A percentile compares a stretch with the other conserved stretches of the same genome.
Conservation (phyloP, 139 green algal genomes). For the Tetradesmus obliquus region DNA sequence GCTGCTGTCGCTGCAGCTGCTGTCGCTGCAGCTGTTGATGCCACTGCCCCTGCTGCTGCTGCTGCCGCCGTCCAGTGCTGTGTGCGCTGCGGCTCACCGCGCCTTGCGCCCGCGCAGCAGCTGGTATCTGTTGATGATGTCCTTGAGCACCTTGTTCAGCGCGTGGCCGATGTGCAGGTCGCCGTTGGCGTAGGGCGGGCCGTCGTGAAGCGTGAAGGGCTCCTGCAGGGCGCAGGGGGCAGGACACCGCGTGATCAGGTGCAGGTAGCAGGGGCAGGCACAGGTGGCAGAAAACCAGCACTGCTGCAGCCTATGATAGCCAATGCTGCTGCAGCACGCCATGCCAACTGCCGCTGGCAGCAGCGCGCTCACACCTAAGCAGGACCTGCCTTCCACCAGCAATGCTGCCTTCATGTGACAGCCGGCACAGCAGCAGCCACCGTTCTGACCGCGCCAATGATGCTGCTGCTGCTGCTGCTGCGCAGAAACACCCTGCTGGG, state of each 20-base stretch:
- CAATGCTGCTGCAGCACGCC: background rate
- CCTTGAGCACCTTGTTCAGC: conserved; percentile 99
- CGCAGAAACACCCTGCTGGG: background rate
- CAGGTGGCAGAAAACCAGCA: background rate
- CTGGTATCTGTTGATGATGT: conserved; percentile 93
- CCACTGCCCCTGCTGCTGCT: background rate
- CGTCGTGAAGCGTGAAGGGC: conserved; percentile 97
- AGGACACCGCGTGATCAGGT: background rate
- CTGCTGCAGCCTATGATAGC: background rate
- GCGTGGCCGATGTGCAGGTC: conserved; percentile 98
- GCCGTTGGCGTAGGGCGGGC: conserved; percentile 99
- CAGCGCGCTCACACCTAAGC: no score
- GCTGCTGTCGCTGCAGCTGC: background rate
- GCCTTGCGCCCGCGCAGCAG: conserved; percentile 78
- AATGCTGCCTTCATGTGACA: no score
- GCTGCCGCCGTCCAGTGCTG: background rate
- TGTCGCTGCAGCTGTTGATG: background rate
- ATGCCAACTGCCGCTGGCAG: no score
- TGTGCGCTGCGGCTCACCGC: conserved; percentile 15
- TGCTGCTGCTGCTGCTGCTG: background rate
- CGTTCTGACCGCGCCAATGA: no score
- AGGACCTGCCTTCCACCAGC: no score
- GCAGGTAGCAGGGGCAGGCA: background rate
- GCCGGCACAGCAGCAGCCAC: no score
- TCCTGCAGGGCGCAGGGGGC: conserved; percentile 52